These are phyloP conservation scores for Platanthera zijinensis DNA, from an alignment of 106 monocot genomes.

Conservation along the genomic window DNA sequence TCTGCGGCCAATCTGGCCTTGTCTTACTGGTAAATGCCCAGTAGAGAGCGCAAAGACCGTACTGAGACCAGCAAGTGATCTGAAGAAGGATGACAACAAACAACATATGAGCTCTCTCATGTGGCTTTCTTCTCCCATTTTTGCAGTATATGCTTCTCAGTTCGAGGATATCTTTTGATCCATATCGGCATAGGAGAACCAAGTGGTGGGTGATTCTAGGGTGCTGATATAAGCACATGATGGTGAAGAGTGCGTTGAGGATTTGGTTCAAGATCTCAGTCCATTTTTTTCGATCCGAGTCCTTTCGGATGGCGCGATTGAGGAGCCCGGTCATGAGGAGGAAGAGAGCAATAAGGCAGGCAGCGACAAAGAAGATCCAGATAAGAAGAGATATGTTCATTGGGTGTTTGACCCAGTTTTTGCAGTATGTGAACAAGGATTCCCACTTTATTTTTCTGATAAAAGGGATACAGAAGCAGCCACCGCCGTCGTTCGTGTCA, in stretches of 20 bases:
- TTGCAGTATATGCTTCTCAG: slow-evolving; percentile 42
- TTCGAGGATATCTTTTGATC: slow-evolving; percentile 10
- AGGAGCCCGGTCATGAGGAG: slow-evolving; percentile 24
- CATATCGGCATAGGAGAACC: slow-evolving; percentile 20
- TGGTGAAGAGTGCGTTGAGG: slow-evolving; percentile 47
- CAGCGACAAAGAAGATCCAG: slow-evolving; percentile 31
- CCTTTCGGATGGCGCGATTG: not conserved
- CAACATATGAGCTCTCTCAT: slow-evolving; percentile 35
- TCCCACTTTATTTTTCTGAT: slow-evolving; percentile 30
- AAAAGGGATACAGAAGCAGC: slow-evolving; percentile 4
- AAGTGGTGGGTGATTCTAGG: slow-evolving; percentile 28
- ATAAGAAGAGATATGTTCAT: slow-evolving; percentile 34
- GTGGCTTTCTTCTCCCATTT: slow-evolving; percentile 18
- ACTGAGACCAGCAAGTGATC: slow-evolving; percentile 37
- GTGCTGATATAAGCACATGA: slow-evolving; percentile 46
- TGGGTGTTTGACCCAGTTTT: slow-evolving; percentile 32
- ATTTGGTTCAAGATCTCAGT: slow-evolving; percentile 40
- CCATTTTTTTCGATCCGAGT: slow-evolving; percentile 19
- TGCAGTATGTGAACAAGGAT: slow-evolving; percentile 17
- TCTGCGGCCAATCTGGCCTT: slow-evolving; percentile 17
- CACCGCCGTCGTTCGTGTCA: not conserved
- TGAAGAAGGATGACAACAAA: slow-evolving; percentile 38
- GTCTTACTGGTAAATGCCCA: slow-evolving; percentile 13
- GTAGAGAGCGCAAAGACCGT: slow-evolving; percentile 25
- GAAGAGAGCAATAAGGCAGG: slow-evolving; percentile 23